Evolutionary conservation across 2,329 filamentous ascomycete species (phyloP), one percentile per base, ranked within the genome.

Genomic region (Diaporthe amygdali): DNA sequence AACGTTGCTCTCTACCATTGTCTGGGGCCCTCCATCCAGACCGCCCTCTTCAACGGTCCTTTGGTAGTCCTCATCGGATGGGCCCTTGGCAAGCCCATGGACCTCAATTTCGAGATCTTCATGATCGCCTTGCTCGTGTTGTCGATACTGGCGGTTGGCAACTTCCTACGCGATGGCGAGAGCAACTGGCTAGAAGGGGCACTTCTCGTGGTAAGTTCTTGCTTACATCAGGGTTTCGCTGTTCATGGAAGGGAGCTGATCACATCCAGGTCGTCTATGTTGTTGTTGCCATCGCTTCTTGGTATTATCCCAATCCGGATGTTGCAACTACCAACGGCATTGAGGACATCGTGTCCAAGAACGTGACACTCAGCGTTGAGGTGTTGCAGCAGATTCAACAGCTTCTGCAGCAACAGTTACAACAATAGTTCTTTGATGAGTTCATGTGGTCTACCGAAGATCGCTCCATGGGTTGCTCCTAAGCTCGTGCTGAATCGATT

Each of bases 1-100:
- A 96, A 96, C 83, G 92, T 95, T 81, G 94, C 94, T 0, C 87
- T 96, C 34, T 93, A 93, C 54, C 94, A 97, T 79, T 93, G 96
- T 67, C 90, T 97, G 54, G 94, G 94, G 54, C 92, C 94, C 3
- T 96, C 93, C 0, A 92, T 97, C 71, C 95, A 97, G 82, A 98
- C 95, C 0, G 94, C 95, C 0, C 88, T 97, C 37, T 90, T 97
- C 78, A 97, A 97, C 79, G 94, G 92, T 0, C 95, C 95, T 0
- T 87, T 97, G 6, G 91, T 94, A 9, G 90, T 97, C 44, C 86
- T 97, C 49, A 92, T 97, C 61, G 94, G 92, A 54, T 98, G 95
- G 95, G 92, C 92, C 27, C 82, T 95, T 39, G 81, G 82, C 71
- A 90, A 90, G 76, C 78, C 85, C 5, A 94, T 98, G 89, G 91